Conservation (phyloP, 2,329 filamentous ascomycete species). For the Sclerotinia trifoliorum region DNA sequence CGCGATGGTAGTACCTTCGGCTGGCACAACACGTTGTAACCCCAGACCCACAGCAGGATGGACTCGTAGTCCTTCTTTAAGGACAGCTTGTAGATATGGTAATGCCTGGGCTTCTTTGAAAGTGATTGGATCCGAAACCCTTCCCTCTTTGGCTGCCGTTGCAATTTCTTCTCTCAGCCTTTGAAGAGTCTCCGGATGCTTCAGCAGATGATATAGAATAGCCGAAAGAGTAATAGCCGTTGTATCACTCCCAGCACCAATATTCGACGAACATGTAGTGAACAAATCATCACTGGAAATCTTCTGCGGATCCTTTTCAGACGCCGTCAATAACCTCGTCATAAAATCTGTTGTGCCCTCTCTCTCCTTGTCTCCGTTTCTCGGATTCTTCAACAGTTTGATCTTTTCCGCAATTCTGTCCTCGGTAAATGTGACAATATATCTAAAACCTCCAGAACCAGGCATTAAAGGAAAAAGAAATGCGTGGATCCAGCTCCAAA, state of each 20-base stretch:
- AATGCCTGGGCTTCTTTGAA: conserved; percentile 45
- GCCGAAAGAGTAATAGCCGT: conserved; percentile 49
- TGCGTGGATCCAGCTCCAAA: conserved; percentile 45
- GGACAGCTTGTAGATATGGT: conserved; percentile 50
- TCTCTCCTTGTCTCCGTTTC: conserved; percentile 2
- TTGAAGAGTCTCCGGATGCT: conserved; percentile 33
- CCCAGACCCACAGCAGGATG: conserved; percentile 50
- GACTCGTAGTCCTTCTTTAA: conserved; percentile 53
- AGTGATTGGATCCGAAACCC: conserved; percentile 37
- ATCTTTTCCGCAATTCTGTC: conserved; percentile 29
- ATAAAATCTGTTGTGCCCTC: conserved; percentile 42
- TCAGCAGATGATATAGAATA: conserved; percentile 47
- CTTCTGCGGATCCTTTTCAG: conserved; percentile 39
- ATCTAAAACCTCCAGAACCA: conserved; percentile 28
- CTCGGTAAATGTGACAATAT: conserved; percentile 27
- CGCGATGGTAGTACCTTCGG: conserved; percentile 45
- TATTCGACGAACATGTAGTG: conserved; percentile 31
- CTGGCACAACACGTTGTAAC: conserved; percentile 50
- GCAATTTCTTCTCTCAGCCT: conserved; percentile 41
- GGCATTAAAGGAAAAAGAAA: conserved; percentile 39
- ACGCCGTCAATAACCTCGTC: conserved; percentile 45
- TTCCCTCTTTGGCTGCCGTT: conserved; percentile 24
- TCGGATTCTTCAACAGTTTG: conserved; percentile 26
- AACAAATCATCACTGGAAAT: conserved; percentile 41
- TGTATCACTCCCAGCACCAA: conserved; percentile 45